Conservation (phyloP, 1,284 basidiomycete species). For the Apiotrichum montevideense region DNA sequence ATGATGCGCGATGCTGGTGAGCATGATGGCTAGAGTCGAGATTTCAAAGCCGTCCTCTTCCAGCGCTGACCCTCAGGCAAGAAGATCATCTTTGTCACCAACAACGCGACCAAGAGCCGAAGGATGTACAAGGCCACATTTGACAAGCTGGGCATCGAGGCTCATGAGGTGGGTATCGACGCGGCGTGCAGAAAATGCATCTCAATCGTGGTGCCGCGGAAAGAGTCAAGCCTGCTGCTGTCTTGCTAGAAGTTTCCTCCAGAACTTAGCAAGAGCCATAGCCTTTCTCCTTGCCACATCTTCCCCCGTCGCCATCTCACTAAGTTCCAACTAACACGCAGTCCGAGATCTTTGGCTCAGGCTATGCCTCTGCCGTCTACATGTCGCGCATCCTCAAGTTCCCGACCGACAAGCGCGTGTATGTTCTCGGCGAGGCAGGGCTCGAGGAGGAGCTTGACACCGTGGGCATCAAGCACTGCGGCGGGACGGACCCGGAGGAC, state of each 20-base stretch:
- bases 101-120: constrained; percentile 94
- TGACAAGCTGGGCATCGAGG: constrained; percentile 78
- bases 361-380: constrained; percentile 89
- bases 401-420: constrained; percentile 87
- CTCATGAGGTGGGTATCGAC: constrained; percentile 61
- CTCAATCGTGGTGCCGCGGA: too few relatives aligned
- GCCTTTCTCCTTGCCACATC: too few relatives aligned
- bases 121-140: constrained; percentile 84
- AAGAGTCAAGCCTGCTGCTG: too few relatives aligned
- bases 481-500: constrained; percentile 78
- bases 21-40: neutral
- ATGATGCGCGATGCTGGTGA: constrained; percentile 52
- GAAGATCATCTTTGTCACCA: constrained; percentile 88
- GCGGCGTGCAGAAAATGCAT: too few relatives aligned
- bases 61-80: constrained; percentile 56
- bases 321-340: constrained; percentile 36
- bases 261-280: too few relatives aligned
- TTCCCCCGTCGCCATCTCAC: too few relatives aligned
- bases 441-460: constrained; percentile 85
- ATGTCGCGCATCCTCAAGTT: constrained; percentile 81
- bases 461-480: constrained; percentile 72
- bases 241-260: too few relatives aligned
- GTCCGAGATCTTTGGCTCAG: constrained; percentile 95
- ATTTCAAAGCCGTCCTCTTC: too few relatives aligned
- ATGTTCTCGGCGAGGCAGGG: constrained; percentile 87